phyloP scores from a whole-genome alignment of 495 filamentous ascomycete genomes.

The Lentithecium fluviatile region DNA sequence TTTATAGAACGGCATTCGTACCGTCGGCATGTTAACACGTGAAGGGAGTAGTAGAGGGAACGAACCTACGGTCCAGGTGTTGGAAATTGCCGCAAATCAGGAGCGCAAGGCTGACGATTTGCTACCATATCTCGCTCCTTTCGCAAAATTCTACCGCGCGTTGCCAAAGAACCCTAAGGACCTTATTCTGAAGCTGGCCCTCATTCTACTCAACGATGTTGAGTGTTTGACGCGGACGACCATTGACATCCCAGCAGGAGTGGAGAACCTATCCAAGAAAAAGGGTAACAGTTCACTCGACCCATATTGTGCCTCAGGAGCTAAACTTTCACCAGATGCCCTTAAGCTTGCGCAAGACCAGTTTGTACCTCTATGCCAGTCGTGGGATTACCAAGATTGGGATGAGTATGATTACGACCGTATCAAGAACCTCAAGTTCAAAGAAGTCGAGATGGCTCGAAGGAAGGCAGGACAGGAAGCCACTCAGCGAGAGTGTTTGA shows the following conservation, averaged over 20 bases:
- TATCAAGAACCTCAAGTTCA: slow-evolving; percentile 73
- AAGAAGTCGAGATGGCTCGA: slow-evolving; percentile 70
- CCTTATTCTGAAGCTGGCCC: slow-evolving; percentile 61
- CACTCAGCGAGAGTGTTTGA: slow-evolving; percentile 57
- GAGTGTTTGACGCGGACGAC: slow-evolving; percentile 77
- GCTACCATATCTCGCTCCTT: slow-evolving; percentile 70
- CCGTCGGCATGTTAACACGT: slow-evolving; percentile 72
- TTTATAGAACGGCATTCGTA: slow-evolving; percentile 70
- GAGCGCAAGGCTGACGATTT: slow-evolving; percentile 73
- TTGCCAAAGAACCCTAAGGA: slow-evolving; percentile 54
- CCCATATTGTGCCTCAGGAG: not conserved
- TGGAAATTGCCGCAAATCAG: slow-evolving; percentile 66
- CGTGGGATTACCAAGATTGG: slow-evolving; percentile 74
- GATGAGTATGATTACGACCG: slow-evolving; percentile 79
- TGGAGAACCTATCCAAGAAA: slow-evolving; percentile 26
- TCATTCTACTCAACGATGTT: slow-evolving; percentile 68
- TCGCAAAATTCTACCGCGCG: slow-evolving; percentile 58
- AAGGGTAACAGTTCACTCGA: slow-evolving; percentile 20
- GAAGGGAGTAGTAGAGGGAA: slow-evolving; percentile 65
- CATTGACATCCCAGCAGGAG: slow-evolving; percentile 52
- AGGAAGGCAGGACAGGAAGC: slow-evolving; percentile 58
- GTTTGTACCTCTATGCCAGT: slow-evolving; percentile 59
- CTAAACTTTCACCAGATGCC: slow-evolving; percentile 39
- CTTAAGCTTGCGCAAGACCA: slow-evolving; percentile 57
- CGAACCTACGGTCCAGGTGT: slow-evolving; percentile 67